Conservation (phyloP, 106 monocot species). For the Platanthera guangdongensis region DNA sequence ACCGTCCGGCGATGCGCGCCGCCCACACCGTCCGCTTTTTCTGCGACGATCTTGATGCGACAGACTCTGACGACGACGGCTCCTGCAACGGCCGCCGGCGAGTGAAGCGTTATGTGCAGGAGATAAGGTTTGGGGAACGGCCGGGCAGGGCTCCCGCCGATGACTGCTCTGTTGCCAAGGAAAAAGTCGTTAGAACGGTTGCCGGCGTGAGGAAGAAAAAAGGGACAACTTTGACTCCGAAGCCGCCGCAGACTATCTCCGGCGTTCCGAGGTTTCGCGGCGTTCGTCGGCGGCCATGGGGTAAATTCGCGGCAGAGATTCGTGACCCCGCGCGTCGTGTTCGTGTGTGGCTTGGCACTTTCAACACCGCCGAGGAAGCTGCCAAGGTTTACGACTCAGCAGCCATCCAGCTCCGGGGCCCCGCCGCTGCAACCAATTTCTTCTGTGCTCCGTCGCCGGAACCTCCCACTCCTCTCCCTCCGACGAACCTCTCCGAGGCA, state of each 20-base stretch:
- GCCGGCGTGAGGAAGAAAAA: background rate
- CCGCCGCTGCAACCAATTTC: slow-evolving; percentile 63
- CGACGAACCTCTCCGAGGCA: background rate
- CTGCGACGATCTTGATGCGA: slow-evolving; percentile 55
- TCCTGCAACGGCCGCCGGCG: slow-evolving; percentile 8
- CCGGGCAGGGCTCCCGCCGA: background rate
- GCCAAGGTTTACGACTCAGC: slow-evolving; percentile 65
- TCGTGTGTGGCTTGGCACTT: slow-evolving; percentile 67
- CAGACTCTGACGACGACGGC: slow-evolving; percentile 48
- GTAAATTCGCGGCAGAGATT: slow-evolving; percentile 69
- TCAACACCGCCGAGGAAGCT: slow-evolving; percentile 59
- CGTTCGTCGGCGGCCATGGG: slow-evolving; percentile 58
- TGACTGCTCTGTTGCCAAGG: background rate
- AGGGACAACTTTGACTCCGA: background rate
- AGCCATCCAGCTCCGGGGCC: slow-evolving; percentile 61
- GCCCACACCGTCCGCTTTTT: slow-evolving; percentile 30
- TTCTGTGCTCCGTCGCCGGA: background rate
- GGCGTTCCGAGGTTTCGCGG: slow-evolving; percentile 35
- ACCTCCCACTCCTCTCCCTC: background rate
- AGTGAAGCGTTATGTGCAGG: slow-evolving; percentile 39
- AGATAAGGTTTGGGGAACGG: slow-evolving; percentile 37
- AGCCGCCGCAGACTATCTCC: background rate
- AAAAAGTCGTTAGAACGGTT: background rate
- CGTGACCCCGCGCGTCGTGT: slow-evolving; percentile 47
- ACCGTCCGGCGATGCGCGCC: background rate